Conservation (phyloP, 306 rosid species). For the Cicer judaicum region DNA sequence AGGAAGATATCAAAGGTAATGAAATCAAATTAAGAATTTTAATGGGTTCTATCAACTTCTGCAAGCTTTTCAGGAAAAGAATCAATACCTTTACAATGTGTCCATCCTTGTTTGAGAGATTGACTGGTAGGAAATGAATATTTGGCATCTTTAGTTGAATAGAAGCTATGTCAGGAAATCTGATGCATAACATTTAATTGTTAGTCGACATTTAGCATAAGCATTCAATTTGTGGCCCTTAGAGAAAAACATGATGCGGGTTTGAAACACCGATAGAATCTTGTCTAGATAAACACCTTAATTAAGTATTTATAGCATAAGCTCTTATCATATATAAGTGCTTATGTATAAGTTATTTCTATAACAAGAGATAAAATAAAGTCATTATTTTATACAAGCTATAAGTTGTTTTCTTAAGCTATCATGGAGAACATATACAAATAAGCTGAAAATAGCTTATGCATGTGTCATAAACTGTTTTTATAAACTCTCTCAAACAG, state of each 20-base stretch:
- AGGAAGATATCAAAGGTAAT: conserved; percentile 19
- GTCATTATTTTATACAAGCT: too few relatives aligned
- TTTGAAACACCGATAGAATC: background rate
- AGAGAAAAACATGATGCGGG: conserved; percentile 3
- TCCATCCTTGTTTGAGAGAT: conserved; percentile 68
- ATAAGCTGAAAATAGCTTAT: too few relatives aligned
- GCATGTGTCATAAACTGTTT: too few relatives aligned
- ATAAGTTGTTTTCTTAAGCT: too few relatives aligned
- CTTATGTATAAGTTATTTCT: too few relatives aligned
- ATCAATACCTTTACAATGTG: conserved; percentile 77
- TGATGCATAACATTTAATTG: conserved; percentile 49
- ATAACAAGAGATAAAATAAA: too few relatives aligned
- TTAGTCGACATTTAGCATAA: conserved; percentile 15
- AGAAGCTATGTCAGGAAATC: conserved; percentile 72
- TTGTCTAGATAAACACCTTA: too few relatives aligned
- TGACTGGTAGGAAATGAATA: conserved; percentile 91
- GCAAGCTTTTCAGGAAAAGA: conserved; percentile 29
- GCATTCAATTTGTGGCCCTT: conserved; percentile 16
- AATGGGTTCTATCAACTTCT: conserved; percentile 22
- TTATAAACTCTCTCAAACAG: too few relatives aligned
- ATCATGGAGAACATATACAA: too few relatives aligned
- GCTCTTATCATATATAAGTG: too few relatives aligned
- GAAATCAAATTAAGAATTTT: conserved; percentile 2
- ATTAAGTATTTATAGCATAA: too few relatives aligned
- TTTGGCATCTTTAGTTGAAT: conserved; percentile 93